Conservation (phyloP, 1,139 yeast species). For the Lodderomyces pseudojiufengensis region DNA sequence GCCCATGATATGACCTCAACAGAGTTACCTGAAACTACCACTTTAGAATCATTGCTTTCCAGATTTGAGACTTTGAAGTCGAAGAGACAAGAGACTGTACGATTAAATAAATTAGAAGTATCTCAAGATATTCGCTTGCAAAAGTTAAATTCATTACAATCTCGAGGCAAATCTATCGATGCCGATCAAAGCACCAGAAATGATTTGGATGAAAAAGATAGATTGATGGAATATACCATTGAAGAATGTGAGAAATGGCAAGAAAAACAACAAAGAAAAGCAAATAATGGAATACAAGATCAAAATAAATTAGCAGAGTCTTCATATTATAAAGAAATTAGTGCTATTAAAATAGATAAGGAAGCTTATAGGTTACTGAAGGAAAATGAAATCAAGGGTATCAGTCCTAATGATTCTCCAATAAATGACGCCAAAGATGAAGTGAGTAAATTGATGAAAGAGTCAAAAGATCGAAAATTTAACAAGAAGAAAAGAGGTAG, state of each 20-base stretch:
- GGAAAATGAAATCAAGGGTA: slow-evolving; percentile 7
- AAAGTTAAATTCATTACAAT: slow-evolving; percentile 7
- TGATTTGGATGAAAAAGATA: slow-evolving; percentile 2
- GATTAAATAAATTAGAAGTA: slow-evolving; percentile 21
- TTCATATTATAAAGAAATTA: slow-evolving; percentile 49
- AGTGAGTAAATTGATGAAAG: slow-evolving; percentile 36
- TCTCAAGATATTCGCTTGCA: slow-evolving; percentile 9
- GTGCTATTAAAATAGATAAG: slow-evolving; percentile 35
- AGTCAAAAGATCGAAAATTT: slow-evolving; percentile 30
- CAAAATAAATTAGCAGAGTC: slow-evolving; percentile 52
- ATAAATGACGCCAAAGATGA: slow-evolving; percentile 11
- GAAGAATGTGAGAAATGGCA: slow-evolving; percentile 72
- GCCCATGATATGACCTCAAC: too few species aligned
- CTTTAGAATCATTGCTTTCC: not conserved
- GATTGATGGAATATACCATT: slow-evolving; percentile 44
- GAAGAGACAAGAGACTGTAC: slow-evolving; percentile 16
- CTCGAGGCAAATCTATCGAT: too few species aligned
- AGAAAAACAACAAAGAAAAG: slow-evolving; percentile 25
- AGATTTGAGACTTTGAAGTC: slow-evolving; percentile 10
- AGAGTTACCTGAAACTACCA: too few species aligned
- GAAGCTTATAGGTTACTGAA: slow-evolving; percentile 33
- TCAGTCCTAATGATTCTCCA: slow-evolving; percentile 2
- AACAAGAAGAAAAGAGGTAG: slow-evolving; percentile 25
- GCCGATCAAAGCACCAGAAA: too few species aligned
- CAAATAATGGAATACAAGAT: slow-evolving; percentile 30